Evolutionary conservation across 192 early-diverging fungal species (phyloP).

Genomic region (Coemansia sp.): DNA sequence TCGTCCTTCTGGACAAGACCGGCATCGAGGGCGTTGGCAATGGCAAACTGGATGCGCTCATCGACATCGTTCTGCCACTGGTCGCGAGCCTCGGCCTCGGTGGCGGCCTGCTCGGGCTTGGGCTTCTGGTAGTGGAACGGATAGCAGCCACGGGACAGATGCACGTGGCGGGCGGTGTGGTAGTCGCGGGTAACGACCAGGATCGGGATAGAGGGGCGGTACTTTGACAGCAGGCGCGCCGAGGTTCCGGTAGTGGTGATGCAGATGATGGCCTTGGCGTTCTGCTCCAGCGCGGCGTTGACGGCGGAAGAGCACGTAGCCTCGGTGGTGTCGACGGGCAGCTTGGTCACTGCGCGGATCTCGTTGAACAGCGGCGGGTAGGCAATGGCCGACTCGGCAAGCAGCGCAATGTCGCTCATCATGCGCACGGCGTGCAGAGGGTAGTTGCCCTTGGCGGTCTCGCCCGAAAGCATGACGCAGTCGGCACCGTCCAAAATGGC

Average conservation of each 20-base stretch:
- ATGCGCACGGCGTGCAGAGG: constrained; percentile 88
- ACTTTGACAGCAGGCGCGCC: constrained; percentile 88
- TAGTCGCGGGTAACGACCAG: constrained; percentile 84
- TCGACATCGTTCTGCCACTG: constrained; percentile 86
- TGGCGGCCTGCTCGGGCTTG: constrained; percentile 32
- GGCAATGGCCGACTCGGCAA: constrained; percentile 91
- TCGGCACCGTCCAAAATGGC: constrained; percentile 97
- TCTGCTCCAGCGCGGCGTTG: constrained; percentile 73
- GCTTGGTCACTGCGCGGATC: constrained; percentile 67
- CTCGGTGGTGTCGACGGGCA: constrained; percentile 83
- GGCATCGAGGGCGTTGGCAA: constrained; percentile 67
- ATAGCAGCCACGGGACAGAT: constrained; percentile 77
- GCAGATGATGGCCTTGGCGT: constrained; percentile 85
- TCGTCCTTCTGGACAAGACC: constrained; percentile 64
- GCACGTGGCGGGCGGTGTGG: constrained; percentile 68
- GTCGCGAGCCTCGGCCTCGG: constrained; percentile 45
- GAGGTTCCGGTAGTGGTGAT: constrained; percentile 87
- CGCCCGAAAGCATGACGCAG: constrained; percentile 98
- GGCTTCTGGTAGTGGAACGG: constrained; percentile 67
- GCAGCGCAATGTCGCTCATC: constrained; percentile 90
- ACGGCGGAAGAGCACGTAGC: constrained; percentile 90
- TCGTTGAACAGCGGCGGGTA: constrained; percentile 93
- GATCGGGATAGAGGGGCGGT: constrained; percentile 88
- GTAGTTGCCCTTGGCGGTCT: constrained; percentile 94
- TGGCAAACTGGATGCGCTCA: constrained; percentile 68